A percentile compares a stretch with the other conserved stretches of the same genome.
Conservation (phyloP, 805 yeast species). For the Barnettozyma sucrosica region DNA sequence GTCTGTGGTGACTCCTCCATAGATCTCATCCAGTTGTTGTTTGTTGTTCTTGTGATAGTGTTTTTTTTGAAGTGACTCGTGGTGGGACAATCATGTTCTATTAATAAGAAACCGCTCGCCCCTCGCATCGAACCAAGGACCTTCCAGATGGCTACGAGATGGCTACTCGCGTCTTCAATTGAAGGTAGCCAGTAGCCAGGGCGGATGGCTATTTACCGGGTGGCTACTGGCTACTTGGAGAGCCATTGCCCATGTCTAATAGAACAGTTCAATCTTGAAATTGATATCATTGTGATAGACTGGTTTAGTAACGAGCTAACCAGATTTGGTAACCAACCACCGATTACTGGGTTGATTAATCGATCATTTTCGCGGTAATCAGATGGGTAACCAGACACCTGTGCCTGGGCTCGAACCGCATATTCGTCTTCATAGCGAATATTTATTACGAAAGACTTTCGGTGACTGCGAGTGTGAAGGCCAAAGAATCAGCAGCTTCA, state of each 20-base stretch:
- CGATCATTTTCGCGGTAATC: neutral
- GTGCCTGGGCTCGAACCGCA: neutral
- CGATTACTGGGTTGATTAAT: neutral
- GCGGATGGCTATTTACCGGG: no score
- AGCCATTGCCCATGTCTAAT: no score
- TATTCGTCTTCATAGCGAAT: neutral
- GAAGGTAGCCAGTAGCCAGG: conserved; percentile 4
- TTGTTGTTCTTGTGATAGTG: no score
- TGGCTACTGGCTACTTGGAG: no score
- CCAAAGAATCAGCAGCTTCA: neutral
- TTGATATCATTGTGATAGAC: neutral
- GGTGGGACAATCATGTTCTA: no score
- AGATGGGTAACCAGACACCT: neutral
- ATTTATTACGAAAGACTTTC: neutral
- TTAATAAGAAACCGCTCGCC: no score
- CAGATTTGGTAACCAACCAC: neutral
- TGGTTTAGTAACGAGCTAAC: neutral
- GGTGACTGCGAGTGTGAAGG: neutral
- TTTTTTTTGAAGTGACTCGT: no score
- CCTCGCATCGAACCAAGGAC: no score
- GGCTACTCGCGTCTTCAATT: neutral
- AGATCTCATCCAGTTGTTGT: no score
- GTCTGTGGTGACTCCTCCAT: no score
- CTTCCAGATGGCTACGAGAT: no score
- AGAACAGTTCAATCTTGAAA: neutral